Conservation (phyloP, 1,284 basidiomycete genomes). For the Cutaneotrichosporon curvatum region DNA sequence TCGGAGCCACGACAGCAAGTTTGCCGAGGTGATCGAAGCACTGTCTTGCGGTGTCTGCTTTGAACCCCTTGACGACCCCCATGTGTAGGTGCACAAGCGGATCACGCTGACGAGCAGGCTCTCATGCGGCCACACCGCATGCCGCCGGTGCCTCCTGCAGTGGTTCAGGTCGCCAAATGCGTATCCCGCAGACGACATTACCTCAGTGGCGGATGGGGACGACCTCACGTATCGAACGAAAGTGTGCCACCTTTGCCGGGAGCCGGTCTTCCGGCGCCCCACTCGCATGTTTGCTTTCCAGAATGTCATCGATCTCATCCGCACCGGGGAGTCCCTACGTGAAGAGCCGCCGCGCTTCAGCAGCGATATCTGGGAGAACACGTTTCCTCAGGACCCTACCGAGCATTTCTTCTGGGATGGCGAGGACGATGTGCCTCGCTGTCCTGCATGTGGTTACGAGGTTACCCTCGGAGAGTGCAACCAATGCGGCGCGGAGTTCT, state of each 20-base stretch:
- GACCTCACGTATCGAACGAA: constrained; percentile 37
- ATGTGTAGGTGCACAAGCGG: constrained; percentile 31
- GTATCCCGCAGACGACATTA: constrained; percentile 21
- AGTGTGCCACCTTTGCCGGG: constrained; percentile 41
- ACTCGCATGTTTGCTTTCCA: constrained; percentile 32
- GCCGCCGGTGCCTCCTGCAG: constrained; percentile 31
- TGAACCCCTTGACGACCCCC: constrained; percentile 36
- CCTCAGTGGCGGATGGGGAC: constrained; percentile 14
- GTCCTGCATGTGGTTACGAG: constrained; percentile 34
- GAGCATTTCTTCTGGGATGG: constrained; percentile 28
- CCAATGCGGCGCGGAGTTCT: constrained; percentile 29
- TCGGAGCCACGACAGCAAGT: constrained; percentile 20
- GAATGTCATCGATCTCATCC: constrained; percentile 32
- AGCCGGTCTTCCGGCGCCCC: constrained; percentile 33
- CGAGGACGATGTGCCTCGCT: constrained; percentile 25
- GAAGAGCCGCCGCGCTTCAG: neutral
- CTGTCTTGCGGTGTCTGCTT: constrained; percentile 40
- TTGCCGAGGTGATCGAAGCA: constrained; percentile 21
- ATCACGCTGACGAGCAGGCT: constrained; percentile 31
- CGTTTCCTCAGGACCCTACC: constrained; percentile 25
- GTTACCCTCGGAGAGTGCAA: constrained; percentile 27
- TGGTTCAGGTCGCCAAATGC: constrained; percentile 42
- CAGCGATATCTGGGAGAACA: constrained; percentile 27
- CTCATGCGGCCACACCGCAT: constrained; percentile 43
- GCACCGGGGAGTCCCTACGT: constrained; percentile 6